phyloP scores from a whole-genome alignment of 2,329 filamentous ascomycete genomes.

The Colletotrichum sp. region DNA sequence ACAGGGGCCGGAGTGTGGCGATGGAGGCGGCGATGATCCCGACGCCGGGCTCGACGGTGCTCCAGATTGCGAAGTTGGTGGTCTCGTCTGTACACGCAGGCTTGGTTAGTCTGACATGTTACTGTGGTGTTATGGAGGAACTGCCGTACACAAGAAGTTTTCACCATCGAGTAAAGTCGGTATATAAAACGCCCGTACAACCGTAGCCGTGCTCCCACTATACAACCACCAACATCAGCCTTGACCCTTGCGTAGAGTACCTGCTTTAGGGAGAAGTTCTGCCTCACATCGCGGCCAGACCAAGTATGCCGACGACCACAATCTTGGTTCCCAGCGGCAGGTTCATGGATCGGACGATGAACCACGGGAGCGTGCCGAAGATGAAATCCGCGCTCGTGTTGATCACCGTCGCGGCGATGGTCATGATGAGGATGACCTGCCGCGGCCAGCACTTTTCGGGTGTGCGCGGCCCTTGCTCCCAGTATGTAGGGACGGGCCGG shows the following conservation, averaged over 20 bases:
- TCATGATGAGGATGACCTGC: slow-evolving; percentile 29
- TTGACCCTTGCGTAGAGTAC: neutral
- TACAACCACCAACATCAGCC: accelerated
- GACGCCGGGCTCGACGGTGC: slow-evolving; percentile 46
- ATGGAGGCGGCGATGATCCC: slow-evolving; percentile 42
- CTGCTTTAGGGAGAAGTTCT: neutral
- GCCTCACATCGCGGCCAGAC: slow-evolving; percentile 34
- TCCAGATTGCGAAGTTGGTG: slow-evolving; percentile 49
- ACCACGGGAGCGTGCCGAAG: slow-evolving; percentile 41
- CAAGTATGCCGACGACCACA: slow-evolving; percentile 34
- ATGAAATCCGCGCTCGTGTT: slow-evolving; percentile 43
- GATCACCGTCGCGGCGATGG: slow-evolving; percentile 42
- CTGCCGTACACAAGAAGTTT: slow-evolving; percentile 37
- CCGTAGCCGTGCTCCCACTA: slow-evolving; percentile 38
- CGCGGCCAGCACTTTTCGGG: slow-evolving; percentile 34
- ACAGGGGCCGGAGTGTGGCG: slow-evolving; percentile 42
- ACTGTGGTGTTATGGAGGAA: accelerated
- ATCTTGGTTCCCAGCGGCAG: slow-evolving; percentile 43
- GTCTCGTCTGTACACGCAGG: slow-evolving; percentile 31
- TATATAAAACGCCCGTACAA: slow-evolving; percentile 49
- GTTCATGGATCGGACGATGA: slow-evolving; percentile 43
- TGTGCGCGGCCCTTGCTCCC: slow-evolving; percentile 31
- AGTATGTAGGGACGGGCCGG: slow-evolving; percentile 41
- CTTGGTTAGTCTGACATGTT: too few species aligned
- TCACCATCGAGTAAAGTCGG: slow-evolving; percentile 34